These are phyloP conservation scores for Fonsecaea nubica DNA, from an alignment of 2,329 filamentous ascomycete species.

Conservation along the genomic window DNA sequence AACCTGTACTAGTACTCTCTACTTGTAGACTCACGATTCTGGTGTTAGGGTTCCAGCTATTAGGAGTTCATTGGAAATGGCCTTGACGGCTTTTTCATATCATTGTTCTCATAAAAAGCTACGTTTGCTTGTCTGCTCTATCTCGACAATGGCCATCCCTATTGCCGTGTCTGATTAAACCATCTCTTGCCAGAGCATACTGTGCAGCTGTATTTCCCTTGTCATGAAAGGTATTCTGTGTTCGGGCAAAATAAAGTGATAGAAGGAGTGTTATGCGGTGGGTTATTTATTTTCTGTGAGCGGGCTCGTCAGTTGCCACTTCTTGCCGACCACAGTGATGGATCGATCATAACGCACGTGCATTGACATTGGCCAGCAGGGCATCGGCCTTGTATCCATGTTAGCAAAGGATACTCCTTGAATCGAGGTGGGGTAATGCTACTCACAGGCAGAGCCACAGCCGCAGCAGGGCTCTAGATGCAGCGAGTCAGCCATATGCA, in stretches of 20 bases:
- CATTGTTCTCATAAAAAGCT: not conserved
- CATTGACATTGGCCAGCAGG: constrained; percentile 35
- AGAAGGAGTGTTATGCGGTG: not conserved
- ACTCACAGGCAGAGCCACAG: constrained; percentile 44
- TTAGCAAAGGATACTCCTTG: constrained; percentile 49
- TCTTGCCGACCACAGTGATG: not conserved
- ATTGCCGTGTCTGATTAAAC: constrained; percentile 11
- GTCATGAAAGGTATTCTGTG: constrained; percentile 1
- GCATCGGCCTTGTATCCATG: constrained; percentile 27
- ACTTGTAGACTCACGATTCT: not conserved
- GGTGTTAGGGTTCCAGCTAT: not conserved
- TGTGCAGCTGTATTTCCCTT: not conserved
- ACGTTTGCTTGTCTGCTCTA: constrained; percentile 1
- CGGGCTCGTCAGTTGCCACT: not conserved
- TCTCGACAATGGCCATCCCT: not conserved
- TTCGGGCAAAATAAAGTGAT: constrained; percentile 11
- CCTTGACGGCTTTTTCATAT: not conserved
- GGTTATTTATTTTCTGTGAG: constrained; percentile 29
- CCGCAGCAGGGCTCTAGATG: constrained; percentile 37
- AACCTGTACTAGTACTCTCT: not conserved
- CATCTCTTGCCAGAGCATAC: constrained; percentile 1
- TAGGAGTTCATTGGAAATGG: not conserved
- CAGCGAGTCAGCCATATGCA: constrained; percentile 23
- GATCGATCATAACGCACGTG: constrained; percentile 35
- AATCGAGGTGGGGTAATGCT: constrained; percentile 51